These are phyloP conservation scores for Xylariomycetidae sp. DNA, from an alignment of 2,329 filamentous ascomycete genomes.

Conservation along the genomic window DNA sequence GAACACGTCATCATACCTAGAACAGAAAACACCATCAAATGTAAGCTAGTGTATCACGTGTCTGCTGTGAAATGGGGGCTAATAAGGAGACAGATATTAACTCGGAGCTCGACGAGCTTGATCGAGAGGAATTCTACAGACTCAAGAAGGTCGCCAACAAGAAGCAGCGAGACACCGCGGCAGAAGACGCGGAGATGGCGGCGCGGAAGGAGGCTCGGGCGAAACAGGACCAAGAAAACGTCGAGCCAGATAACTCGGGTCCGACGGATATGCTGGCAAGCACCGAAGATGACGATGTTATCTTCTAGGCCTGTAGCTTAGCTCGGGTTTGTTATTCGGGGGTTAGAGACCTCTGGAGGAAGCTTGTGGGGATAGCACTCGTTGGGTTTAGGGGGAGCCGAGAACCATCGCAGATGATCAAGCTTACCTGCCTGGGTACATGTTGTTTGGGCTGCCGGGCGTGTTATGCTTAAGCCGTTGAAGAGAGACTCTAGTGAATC, in stretches of 20 bases:
- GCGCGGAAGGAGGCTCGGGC: constrained; percentile 57
- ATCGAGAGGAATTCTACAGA: constrained; percentile 96
- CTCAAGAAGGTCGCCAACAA: constrained; percentile 91
- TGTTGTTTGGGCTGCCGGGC: no score
- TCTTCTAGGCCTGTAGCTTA: constrained; percentile 56
- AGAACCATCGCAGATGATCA: no score
- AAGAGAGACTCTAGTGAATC: no score
- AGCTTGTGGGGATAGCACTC: no score
- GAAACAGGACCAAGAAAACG: constrained; percentile 35
- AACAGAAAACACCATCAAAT: constrained; percentile 99
- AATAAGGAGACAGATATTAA: constrained; percentile 69
- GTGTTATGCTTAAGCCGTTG: no score
- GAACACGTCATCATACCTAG: constrained; percentile 95
- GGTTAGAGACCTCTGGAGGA: no score
- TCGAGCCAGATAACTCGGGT: constrained; percentile 35
- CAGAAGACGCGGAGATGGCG: constrained; percentile 69
- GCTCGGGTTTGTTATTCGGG: no score
- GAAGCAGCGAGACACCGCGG: constrained; percentile 73
- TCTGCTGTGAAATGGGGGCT: no score
- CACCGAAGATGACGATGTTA: constrained; percentile 78
- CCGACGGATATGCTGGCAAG: constrained; percentile 66
- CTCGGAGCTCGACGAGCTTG: constrained; percentile 93
- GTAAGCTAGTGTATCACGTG: no score
- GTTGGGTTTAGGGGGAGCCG: no score
- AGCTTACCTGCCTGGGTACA: no score